Conservation (phyloP, 1,139 yeast species). For the Pichia sp. region DNA sequence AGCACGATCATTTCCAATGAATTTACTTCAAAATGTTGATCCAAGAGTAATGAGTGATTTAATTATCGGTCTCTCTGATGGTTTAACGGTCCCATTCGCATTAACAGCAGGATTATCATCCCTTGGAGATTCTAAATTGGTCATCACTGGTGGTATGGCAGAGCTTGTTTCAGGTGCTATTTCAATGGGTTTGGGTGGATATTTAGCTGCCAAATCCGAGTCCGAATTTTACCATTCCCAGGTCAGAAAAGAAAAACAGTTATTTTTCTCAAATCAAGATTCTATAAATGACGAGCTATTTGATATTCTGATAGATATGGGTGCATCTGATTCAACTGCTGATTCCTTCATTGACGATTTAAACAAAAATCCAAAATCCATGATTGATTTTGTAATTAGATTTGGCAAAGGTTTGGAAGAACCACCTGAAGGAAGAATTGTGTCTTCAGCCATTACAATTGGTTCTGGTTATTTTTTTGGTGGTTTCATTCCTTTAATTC, state of each 20-base stretch:
- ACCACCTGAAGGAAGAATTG: conserved; percentile 72
- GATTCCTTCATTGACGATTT: conserved; percentile 59
- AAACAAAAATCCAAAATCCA: conserved; percentile 54
- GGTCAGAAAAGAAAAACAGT: conserved; percentile 62
- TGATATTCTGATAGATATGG: conserved; percentile 62
- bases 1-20: conserved; percentile 5
- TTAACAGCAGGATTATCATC: conserved; percentile 76
- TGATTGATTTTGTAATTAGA: conserved; percentile 65
- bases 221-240: conserved; percentile 62
- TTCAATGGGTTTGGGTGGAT: conserved; percentile 83
- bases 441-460: conserved; percentile 69
- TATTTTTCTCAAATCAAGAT: conserved; percentile 59
- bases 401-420: conserved; percentile 73
- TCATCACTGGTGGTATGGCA: conserved; percentile 81
- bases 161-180: conserved; percentile 78
- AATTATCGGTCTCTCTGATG: conserved; percentile 73
- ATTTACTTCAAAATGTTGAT: conserved; percentile 26
- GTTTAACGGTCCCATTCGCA: conserved; percentile 79
- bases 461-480: conserved; percentile 71
- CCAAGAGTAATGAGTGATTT: conserved; percentile 78
- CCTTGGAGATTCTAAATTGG: conserved; percentile 64
- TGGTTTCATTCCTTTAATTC: conserved; percentile 73
- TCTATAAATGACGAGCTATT: conserved; percentile 53
- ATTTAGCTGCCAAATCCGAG: conserved; percentile 74
- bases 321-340: conserved; percentile 60